Percentiles rank a stretch among this genome's conserved stretches.
phyloP scores from a whole-genome alignment of 495 filamentous ascomycete genomes.

The Daldinia childiae region DNA sequence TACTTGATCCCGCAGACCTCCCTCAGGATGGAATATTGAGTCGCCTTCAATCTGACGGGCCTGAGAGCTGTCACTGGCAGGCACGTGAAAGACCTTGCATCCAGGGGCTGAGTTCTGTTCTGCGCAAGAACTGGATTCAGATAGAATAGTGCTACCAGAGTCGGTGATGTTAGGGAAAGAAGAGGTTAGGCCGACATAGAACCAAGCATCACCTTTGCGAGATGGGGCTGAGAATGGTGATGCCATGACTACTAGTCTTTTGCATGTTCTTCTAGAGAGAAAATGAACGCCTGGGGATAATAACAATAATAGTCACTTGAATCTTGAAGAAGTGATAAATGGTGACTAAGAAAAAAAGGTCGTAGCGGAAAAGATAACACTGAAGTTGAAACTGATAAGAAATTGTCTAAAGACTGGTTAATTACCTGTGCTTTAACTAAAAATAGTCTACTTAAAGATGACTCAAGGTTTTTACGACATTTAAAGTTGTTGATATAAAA shows the following conservation, averaged over 20 bases:
- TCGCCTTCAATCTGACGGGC: conserved; percentile 54
- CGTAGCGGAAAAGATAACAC: conserved; percentile 12
- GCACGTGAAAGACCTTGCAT: conserved; percentile 67
- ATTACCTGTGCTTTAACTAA: neutral
- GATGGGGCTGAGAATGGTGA: conserved; percentile 45
- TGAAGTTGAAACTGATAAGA: conserved; percentile 21
- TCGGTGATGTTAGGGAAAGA: conserved; percentile 60
- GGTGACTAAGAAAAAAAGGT: conserved; percentile 10
- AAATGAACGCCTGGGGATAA: neutral
- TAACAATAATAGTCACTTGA: neutral
- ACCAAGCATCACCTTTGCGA: conserved; percentile 52
- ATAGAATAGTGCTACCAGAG: conserved; percentile 49
- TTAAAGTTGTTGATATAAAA: neutral
- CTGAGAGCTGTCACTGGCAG: conserved; percentile 52
- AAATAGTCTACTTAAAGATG: neutral
- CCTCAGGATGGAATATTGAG: conserved; percentile 26
- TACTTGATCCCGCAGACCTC: conserved; percentile 64
- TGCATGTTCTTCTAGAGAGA: conserved; percentile 5
- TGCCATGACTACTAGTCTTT: conserved; percentile 13
- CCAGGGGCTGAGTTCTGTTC: conserved; percentile 46
- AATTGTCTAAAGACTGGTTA: conserved; percentile 8
- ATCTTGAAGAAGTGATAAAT: conserved; percentile 1
- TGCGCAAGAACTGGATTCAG: conserved; percentile 42
- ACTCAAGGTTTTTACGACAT: neutral
- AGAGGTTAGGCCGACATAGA: conserved; percentile 59